phyloP scores from a whole-genome alignment of 1,284 basidiomycete species.

The Cryptococcus hybrid region DNA sequence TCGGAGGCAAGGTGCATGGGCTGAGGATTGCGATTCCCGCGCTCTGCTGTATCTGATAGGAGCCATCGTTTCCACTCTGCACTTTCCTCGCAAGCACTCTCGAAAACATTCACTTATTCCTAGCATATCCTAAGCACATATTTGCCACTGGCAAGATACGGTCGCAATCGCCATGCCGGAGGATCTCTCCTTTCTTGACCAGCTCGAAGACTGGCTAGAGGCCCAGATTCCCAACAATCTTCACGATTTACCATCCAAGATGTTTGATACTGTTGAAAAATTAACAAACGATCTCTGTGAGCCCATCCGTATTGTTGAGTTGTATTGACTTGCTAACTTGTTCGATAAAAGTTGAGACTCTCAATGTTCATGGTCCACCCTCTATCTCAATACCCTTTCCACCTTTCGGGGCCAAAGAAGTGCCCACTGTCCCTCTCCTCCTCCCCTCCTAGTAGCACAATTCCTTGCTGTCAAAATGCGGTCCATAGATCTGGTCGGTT shows the following conservation, averaged over 20 bases:
- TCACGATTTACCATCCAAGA: slow-evolving; percentile 42
- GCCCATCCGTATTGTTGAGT: slow-evolving; percentile 7
- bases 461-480: slow-evolving; percentile 5
- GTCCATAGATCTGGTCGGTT: slow-evolving; percentile 18
- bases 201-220: slow-evolving; percentile 49
- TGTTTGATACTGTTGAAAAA: slow-evolving; percentile 47
- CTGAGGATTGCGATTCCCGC: too few relatives aligned
- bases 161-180: slow-evolving; percentile 27
- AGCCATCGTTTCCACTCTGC: too few relatives aligned
- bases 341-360: slow-evolving; percentile 37
- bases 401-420: slow-evolving; percentile 35
- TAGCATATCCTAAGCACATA: too few relatives aligned
- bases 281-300: slow-evolving; percentile 45
- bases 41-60: too few relatives aligned
- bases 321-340: background rate
- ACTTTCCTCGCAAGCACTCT: too few relatives aligned
- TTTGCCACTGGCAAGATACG: too few relatives aligned
- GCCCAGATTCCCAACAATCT: slow-evolving; percentile 45
- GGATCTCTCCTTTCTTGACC: slow-evolving; percentile 40
- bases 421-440: slow-evolving; percentile 28
- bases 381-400: slow-evolving; percentile 48
- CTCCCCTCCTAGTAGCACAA: slow-evolving; percentile 19
- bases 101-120: too few relatives aligned
- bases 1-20: too few relatives aligned
- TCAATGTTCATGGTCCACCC: slow-evolving; percentile 45